Base-by-base conservation (phyloP, 768 basidiomycete genomes). In the Coprinopsis cinerea region DNA sequence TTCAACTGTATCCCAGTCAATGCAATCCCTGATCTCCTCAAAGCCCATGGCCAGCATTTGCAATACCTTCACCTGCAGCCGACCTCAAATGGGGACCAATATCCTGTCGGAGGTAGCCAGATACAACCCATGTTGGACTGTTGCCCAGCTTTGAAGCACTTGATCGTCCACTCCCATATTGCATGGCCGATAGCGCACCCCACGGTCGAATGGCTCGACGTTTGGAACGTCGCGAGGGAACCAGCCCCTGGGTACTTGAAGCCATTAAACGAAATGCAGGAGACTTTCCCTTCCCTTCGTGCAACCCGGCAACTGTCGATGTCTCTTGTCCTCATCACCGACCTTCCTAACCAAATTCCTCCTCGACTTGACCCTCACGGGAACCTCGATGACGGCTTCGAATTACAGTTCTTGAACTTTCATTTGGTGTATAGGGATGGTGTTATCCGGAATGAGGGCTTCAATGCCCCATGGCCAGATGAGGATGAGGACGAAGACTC, bases 351-450 rank as follows among this genome's bases (percentile, higher is more conserved):
- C 9, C 7, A 18, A 9, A 39, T 39, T 17, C 36, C 36, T 6
- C 36, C 36, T 18, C 17, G 36, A 6, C 10, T 39, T 18, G 36
- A 39, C 17, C 6, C 36, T 17, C 11, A 9, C 17, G 36, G 36
- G 36, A 9, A 15, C 9, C 30, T 32, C 15, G 30, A 45, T 26
- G 4, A 46, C 43, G 15, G 57, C 50, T 17, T 27, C 34, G 11
- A 39, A 10, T 9, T 39, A 49, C 32, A 22, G 13, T 57, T 28
- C 46, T 57, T 1, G 11, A 17, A 39, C 18, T 39, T 39, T 18
- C 9, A 10, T 17, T 18, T 39, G 7, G 10, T 6, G 6, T 39
- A 18, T 17, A 9, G 36, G 17, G 36, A 39, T 39, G 36, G 36
- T n/a, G n/a, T n/a, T n/a, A n/a, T n/a, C n/a, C n/a, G n/a, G n/a